A percentile compares a stretch with the other conserved stretches of the same genome.
Evolutionary conservation across 2,329 filamentous ascomycete species (phyloP).

Genomic region (Diplodia corticola): DNA sequence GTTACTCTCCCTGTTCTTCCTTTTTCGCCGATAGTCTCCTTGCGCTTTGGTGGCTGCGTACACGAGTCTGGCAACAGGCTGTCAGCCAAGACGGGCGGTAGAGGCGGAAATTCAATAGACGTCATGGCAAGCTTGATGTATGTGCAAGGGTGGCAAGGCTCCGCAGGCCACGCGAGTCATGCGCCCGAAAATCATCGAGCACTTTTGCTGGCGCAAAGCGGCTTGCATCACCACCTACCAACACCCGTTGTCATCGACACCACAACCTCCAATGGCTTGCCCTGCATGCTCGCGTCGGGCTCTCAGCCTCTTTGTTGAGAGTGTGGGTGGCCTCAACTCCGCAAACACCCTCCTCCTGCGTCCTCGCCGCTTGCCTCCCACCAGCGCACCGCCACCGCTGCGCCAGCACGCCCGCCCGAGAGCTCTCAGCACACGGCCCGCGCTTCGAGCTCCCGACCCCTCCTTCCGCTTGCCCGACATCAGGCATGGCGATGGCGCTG

Average conservation of each 20-base stretch:
- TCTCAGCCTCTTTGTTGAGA: background rate
- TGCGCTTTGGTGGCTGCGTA: background rate
- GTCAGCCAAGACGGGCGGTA: background rate
- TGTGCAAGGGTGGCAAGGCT: background rate
- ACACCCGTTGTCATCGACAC: background rate
- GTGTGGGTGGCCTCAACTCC: background rate
- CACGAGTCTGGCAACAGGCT: background rate
- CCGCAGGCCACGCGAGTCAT: background rate
- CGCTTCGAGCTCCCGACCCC: background rate
- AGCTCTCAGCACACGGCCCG: background rate
- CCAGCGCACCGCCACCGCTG: background rate
- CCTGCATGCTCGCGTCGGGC: background rate
- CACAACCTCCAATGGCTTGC: conserved; percentile 6
- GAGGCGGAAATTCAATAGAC: background rate
- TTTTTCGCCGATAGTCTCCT: background rate
- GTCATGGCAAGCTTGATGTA: background rate
- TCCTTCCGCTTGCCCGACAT: background rate
- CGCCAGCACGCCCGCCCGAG: background rate
- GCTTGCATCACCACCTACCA: background rate
- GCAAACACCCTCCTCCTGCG: background rate
- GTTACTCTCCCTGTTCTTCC: background rate
- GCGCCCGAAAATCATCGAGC: conserved; percentile 5
- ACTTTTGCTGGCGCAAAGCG: background rate
- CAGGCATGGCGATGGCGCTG: background rate
- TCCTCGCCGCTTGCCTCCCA: background rate